Evolutionary conservation across 106 monocot genomes (phyloP).

Genomic region (Allium cepa): DNA sequence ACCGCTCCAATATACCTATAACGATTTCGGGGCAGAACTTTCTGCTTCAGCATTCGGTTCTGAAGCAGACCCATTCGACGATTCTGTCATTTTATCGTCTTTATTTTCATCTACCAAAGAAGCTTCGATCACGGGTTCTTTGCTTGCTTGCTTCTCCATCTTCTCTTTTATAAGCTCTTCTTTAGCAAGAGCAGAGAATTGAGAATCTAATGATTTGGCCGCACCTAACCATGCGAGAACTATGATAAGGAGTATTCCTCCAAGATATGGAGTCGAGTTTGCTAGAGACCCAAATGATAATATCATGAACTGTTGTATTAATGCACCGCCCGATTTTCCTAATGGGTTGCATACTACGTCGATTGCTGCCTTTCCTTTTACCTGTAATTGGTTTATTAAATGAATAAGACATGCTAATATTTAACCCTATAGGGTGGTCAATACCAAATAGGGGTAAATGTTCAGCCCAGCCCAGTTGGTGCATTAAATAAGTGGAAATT

Average conservation of each 20-base stretch:
- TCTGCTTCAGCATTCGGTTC: slow-evolving; percentile 19
- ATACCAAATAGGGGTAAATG: no score
- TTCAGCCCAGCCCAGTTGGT: no score
- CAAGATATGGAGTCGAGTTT: slow-evolving; percentile 93
- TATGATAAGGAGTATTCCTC: slow-evolving; percentile 88
- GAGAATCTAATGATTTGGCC: slow-evolving; percentile 80
- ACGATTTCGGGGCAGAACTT: slow-evolving; percentile 1
- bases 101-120: background rate
- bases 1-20: background rate
- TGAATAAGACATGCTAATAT: no score
- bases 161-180: slow-evolving; percentile 69
- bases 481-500: no score
- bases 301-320: slow-evolving; percentile 99
- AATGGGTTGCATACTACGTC: slow-evolving; percentile 99
- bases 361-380: slow-evolving; percentile 95
- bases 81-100: slow-evolving; percentile 3
- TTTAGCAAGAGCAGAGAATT: slow-evolving; percentile 88
- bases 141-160: slow-evolving; percentile 20
- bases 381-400: slow-evolving; percentile 21
- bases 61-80: slow-evolving; percentile 21
- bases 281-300: slow-evolving; percentile 92
- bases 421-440: no score
- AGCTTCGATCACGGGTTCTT: slow-evolving; percentile 20
- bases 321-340: slow-evolving; percentile 93
- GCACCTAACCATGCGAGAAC: slow-evolving; percentile 90